These are phyloP conservation scores for Elsinoe fawcettii DNA, from an alignment of 2,329 filamentous ascomycete species.

Conservation along the genomic window DNA sequence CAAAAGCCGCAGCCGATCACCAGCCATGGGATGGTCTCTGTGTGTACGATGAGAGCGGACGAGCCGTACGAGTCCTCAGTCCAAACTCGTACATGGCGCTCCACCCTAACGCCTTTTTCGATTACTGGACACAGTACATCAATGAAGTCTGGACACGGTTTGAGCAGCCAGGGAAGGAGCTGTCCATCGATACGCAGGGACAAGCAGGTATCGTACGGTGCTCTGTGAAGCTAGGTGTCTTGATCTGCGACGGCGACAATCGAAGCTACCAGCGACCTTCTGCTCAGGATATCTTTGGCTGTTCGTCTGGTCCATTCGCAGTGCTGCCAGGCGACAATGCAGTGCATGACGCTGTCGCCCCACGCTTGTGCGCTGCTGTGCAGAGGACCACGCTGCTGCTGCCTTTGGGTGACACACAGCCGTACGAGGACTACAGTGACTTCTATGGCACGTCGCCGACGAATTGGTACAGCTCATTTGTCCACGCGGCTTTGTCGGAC, in stretches of 20 bases:
- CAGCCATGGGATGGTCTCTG: conserved; percentile 56
- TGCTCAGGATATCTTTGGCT: conserved; percentile 58
- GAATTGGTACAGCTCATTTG: conserved; percentile 51
- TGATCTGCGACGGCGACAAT: conserved; percentile 35
- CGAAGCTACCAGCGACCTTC: conserved; percentile 49
- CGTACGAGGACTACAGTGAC: conserved; percentile 28
- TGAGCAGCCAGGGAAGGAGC: conserved; percentile 27
- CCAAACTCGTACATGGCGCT: conserved; percentile 38
- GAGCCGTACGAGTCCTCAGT: conserved; percentile 34
- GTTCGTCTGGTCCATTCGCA: conserved; percentile 56
- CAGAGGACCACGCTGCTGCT: conserved; percentile 62
- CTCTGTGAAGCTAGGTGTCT: conserved; percentile 35
- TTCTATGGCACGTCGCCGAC: conserved; percentile 38
- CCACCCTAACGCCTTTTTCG: conserved; percentile 38
- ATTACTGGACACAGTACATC: conserved; percentile 47
- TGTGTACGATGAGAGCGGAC: conserved; percentile 33
- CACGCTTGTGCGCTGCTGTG: conserved; percentile 66
- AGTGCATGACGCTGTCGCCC: conserved; percentile 53
- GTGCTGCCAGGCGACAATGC: conserved; percentile 36
- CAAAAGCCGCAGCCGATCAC: conserved; percentile 49
- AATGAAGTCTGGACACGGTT: conserved; percentile 46
- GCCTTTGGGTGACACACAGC: conserved; percentile 41
- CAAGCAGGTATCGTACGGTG: conserved; percentile 47
- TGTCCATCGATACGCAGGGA: conserved; percentile 59
- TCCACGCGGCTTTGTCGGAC: conserved; percentile 54